Evolutionary conservation across 2,329 filamentous ascomycete genomes (phyloP).

Genomic region (Ustilaginoidea virens): DNA sequence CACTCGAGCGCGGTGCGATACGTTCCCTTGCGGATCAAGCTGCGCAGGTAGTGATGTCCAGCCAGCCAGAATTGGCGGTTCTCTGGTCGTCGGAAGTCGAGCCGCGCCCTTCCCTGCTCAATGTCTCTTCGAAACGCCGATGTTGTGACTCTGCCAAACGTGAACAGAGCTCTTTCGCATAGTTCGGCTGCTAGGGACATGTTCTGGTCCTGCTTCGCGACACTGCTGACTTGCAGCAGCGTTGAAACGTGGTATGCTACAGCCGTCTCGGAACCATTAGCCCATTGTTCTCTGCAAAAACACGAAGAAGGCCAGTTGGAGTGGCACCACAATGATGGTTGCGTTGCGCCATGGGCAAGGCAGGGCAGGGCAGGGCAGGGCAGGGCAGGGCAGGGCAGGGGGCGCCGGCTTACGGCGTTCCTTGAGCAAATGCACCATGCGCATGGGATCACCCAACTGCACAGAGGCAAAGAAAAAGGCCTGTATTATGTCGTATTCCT

Average conservation of each 20-base stretch:
- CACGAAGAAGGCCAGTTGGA: too few relatives aligned
- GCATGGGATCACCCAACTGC: constrained; percentile 70
- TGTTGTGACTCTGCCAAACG: constrained; percentile 77
- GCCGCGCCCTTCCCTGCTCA: constrained; percentile 59
- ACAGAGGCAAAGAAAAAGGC: constrained; percentile 62
- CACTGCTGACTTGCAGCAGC: constrained; percentile 82
- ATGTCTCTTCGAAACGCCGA: constrained; percentile 68
- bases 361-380: too few relatives aligned
- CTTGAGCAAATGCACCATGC: constrained; percentile 57
- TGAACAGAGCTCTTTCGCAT: constrained; percentile 80
- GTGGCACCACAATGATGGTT: too few relatives aligned
- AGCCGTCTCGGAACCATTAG: not conserved
- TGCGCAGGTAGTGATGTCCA: constrained; percentile 75
- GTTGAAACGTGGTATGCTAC: constrained; percentile 83
- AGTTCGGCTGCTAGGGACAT: constrained; percentile 75
- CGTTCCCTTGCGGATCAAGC: constrained; percentile 78
- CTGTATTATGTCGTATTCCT: constrained; percentile 60
- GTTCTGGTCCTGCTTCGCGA: constrained; percentile 84
- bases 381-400: too few relatives aligned
- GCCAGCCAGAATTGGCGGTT: constrained; percentile 90
- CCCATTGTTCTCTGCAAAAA: too few relatives aligned
- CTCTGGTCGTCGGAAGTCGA: constrained; percentile 69
- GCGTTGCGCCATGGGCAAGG: too few relatives aligned
- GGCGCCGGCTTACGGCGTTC: constrained; percentile 21
- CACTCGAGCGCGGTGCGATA: constrained; percentile 89